Base-by-base conservation (phyloP, 2,329 filamentous ascomycete species). In the Fusarium tupiense region DNA sequence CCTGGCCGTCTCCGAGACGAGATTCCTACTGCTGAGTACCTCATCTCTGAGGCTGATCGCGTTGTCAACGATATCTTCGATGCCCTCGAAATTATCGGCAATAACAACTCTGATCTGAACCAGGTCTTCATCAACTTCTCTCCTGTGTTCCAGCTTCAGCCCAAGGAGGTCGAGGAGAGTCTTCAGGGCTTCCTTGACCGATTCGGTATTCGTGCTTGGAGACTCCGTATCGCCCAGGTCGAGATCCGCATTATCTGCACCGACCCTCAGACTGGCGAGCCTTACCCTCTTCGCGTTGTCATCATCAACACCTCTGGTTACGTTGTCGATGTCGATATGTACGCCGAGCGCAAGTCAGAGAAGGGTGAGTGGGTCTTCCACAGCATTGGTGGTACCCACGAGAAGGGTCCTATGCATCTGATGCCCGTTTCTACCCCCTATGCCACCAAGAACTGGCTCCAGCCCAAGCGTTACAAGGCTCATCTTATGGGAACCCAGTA, bases 81-180 rank as follows among this genome's bases (percentile, higher is more conserved):
- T 81, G 96, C 96, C 50, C 88, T 99, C 67, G 96, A 99, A 88
- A 98, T 99, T 79, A 97, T 98, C 81, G 96, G 96, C 81, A 98
- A 98, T 89, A 98, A 98, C 87, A 97, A 97, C 87, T 98, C 96
- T 59, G 96, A 99, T 88, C 89, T 99, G 81, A 99, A 99, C 88
- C 96, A 99, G 86, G 96, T 99, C 89, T 99, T 99, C 88, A 96
- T 99, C 89, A 98, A 99, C 90, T 99, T 99, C 87, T 96, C 94
- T 0, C 94, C 95, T 16, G 94, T 98, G 67, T 98, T 99, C 91
- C 94, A 95, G 82, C 91, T 99, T 56, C 89, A 94, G 80, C 95
- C 96, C 8, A 86, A 91, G 68, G 94, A 98, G 85, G 94, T 99
- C 22, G 95, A 98, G 85, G 91, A 97, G 84, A 96, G 94, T 37